Conservation (phyloP, 257 asterid genomes). For the Petunia secreta region DNA sequence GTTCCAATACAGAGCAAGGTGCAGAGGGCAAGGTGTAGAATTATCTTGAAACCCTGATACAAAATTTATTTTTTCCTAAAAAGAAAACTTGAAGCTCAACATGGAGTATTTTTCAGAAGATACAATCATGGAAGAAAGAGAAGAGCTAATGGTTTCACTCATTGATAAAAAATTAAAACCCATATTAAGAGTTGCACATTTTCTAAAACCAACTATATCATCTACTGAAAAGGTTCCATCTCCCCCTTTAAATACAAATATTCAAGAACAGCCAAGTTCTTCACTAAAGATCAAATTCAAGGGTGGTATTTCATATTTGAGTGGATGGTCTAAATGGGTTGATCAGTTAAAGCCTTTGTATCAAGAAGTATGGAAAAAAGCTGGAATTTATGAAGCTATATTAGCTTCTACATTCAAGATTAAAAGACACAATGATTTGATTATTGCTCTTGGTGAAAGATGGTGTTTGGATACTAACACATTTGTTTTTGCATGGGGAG, state of each 20-base stretch:
- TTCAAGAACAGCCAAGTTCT: not conserved
- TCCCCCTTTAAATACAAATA: not conserved
- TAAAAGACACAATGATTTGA: constrained; percentile 3
- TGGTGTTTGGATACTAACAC: constrained; percentile 34
- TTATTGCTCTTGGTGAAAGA: constrained; percentile 23
- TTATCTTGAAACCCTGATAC: not conserved
- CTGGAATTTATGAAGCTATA: constrained; percentile 28
- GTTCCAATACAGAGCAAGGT: no score
- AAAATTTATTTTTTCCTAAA: constrained; percentile 7
- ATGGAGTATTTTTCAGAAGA: constrained; percentile 16
- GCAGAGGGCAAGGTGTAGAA: no score
- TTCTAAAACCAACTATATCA: constrained; percentile 29
- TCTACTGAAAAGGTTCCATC: not conserved
- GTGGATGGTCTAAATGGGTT: constrained; percentile 32
- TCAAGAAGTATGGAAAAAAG: constrained; percentile 28
- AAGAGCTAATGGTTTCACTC: constrained; percentile 30
- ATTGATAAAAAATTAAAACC: constrained; percentile 24
- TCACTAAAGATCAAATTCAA: not conserved
- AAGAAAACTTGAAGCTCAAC: not conserved
- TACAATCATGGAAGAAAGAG: constrained; percentile 33
- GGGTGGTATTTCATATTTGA: constrained; percentile 23
- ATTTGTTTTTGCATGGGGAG: constrained; percentile 33
- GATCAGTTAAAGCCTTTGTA: constrained; percentile 6
- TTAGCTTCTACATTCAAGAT: constrained; percentile 26
- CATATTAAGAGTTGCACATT: constrained; percentile 31